These are phyloP conservation scores for Monascus purpureus DNA, from an alignment of 495 filamentous ascomycete species.

Conservation along the genomic window DNA sequence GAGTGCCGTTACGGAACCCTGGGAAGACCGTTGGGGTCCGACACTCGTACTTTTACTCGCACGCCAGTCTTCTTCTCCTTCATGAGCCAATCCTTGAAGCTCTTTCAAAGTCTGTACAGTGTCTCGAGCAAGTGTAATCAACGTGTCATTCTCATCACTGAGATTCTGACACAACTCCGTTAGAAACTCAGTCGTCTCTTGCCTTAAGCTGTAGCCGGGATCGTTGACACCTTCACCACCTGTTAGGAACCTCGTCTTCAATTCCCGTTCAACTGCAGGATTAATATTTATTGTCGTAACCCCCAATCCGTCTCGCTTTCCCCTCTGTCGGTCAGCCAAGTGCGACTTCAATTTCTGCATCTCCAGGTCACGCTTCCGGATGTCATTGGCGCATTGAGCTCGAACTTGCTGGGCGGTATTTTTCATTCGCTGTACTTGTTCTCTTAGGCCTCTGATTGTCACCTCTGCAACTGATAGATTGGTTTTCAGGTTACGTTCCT, in stretches of 20 bases:
- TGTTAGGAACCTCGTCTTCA: constrained; percentile 12
- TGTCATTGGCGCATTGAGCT: constrained; percentile 77
- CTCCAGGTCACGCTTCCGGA: constrained; percentile 81
- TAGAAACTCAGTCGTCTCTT: constrained; percentile 86
- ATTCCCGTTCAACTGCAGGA: constrained; percentile 19
- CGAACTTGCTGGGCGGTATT: constrained; percentile 66
- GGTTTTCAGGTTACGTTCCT: constrained; percentile 52
- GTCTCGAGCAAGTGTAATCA: constrained; percentile 58
- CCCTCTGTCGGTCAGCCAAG: constrained; percentile 41
- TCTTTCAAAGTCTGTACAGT: constrained; percentile 60
- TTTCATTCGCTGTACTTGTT: constrained; percentile 68
- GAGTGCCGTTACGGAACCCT: constrained; percentile 22
- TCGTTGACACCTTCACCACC: constrained; percentile 37
- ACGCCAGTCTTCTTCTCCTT: constrained; percentile 28
- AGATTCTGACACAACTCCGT: constrained; percentile 76
- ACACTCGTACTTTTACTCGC: constrained; percentile 23
- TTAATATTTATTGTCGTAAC: constrained; percentile 39
- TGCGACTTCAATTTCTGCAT: constrained; percentile 80
- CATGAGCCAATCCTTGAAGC: constrained; percentile 58
- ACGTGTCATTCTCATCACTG: constrained; percentile 84
- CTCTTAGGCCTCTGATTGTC: constrained; percentile 53
- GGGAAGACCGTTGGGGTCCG: constrained; percentile 13
- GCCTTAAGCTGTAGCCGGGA: constrained; percentile 56
- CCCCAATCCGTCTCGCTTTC: constrained; percentile 33
- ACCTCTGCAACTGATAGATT: constrained; percentile 60